Evolutionary conservation across 345 rosid genomes (phyloP).

Genomic region (Atalantia buxifolia): DNA sequence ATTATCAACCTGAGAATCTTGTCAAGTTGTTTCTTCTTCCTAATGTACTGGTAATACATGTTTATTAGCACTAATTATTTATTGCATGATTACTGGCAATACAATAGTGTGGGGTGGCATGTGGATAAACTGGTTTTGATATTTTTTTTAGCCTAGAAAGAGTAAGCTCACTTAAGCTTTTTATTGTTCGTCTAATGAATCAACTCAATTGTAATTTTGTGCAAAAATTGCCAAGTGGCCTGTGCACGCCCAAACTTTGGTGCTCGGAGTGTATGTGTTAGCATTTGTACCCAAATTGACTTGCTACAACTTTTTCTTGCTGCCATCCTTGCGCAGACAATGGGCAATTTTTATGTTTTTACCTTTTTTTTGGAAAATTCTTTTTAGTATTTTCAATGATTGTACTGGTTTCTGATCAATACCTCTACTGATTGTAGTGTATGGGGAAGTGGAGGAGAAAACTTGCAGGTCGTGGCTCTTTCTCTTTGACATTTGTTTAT

Average conservation of each 20-base stretch:
- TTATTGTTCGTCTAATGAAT: neutral
- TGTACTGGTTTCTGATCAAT: neutral
- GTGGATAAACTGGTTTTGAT: neutral
- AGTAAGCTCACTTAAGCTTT: neutral
- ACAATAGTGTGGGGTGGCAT: neutral
- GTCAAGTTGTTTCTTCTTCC: conserved; percentile 89
- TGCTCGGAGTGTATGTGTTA: neutral
- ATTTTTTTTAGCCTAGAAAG: neutral
- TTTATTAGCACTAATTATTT: conserved; percentile 20
- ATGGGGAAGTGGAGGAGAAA: conserved; percentile 30
- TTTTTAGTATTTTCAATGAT: neutral
- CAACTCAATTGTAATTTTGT: neutral
- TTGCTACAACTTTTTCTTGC: neutral
- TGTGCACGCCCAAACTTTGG: neutral
- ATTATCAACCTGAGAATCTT: conserved; percentile 88
- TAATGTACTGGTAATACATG: conserved; percentile 58
- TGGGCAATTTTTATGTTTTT: neutral
- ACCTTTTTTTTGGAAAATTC: neutral
- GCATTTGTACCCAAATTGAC: neutral
- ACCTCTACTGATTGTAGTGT: conserved; percentile 28
- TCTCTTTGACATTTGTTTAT: neutral
- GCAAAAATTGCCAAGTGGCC: neutral
- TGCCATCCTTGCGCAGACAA: neutral
- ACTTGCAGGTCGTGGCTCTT: conserved; percentile 21
- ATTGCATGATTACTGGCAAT: neutral